A percentile compares a stretch with the other conserved stretches of the same genome.
Evolutionary conservation across 2,329 filamentous ascomycete genomes (phyloP).

Genomic region (Hymenoscyphus infarciens): DNA sequence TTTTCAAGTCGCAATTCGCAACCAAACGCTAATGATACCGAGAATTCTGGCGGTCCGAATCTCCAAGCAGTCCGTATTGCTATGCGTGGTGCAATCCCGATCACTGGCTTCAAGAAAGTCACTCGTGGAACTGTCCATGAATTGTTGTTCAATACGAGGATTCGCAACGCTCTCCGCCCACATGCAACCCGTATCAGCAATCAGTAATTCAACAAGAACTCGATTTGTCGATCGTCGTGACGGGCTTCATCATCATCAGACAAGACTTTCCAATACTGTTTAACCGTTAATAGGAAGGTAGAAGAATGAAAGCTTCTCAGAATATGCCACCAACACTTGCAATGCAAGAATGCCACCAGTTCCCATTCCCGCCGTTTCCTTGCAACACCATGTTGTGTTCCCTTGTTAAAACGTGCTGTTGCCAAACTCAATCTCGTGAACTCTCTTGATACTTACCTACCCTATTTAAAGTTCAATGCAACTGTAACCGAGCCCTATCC

Average conservation of each 20-base stretch:
- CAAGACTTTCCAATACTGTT: neutral
- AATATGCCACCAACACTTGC: neutral
- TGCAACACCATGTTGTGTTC: neutral
- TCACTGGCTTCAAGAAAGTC: neutral
- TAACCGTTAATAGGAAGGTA: neutral
- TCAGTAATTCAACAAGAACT: neutral
- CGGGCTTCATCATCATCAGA: neutral
- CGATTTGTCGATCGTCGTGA: neutral
- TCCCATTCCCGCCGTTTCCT: neutral
- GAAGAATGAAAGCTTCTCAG: neutral
- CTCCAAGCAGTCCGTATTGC: neutral
- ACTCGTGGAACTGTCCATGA: neutral
- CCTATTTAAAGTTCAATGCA: neutral
- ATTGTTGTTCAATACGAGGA: neutral
- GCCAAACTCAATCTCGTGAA: too few relatives aligned
- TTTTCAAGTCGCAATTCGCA: neutral
- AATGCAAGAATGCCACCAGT: neutral
- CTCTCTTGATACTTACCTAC: neutral
- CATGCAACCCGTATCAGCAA: neutral
- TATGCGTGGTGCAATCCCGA: neutral
- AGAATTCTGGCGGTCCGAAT: neutral
- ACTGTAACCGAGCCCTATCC: neutral
- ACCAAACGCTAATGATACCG: neutral
- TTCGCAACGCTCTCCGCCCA: neutral
- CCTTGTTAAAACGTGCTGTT: neutral